phyloP scores from a whole-genome alignment of 2,329 filamentous ascomycete species.

The Trichoderma koningii region DNA sequence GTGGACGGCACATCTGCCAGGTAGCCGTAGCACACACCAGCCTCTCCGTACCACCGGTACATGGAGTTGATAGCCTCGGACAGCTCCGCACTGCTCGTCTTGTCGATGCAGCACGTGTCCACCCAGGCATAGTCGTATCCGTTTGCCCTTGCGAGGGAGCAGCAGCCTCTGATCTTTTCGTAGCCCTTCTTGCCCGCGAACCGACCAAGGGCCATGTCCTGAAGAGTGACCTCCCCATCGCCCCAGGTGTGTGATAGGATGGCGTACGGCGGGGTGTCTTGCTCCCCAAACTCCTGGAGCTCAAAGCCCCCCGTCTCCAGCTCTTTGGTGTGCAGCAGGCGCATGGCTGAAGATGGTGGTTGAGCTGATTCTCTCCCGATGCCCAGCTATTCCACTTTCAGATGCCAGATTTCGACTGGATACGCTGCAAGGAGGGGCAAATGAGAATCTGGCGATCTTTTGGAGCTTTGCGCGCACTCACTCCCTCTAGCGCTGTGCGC shows the following conservation, averaged over 20 bases:
- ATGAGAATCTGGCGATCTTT: no score
- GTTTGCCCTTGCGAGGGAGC: neutral
- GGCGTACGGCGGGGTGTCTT: constrained; percentile 10
- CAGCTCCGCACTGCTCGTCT: constrained; percentile 8
- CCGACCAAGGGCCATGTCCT: neutral
- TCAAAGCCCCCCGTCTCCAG: neutral
- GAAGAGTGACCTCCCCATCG: constrained; percentile 2
- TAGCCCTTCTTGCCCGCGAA: neutral
- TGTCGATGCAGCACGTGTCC: constrained; percentile 16
- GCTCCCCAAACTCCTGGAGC: constrained; percentile 4
- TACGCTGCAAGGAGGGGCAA: no score
- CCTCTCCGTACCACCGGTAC: constrained; percentile 17
- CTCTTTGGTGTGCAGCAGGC: constrained; percentile 8
- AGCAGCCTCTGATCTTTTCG: constrained; percentile 11
- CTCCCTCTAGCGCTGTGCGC: no score
- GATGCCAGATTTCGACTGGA: neutral
- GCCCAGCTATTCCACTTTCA: neutral
- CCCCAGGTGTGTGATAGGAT: constrained; percentile 17
- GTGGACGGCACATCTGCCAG: constrained; percentile 3
- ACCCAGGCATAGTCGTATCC: constrained; percentile 17
- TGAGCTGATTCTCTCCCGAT: neutral
- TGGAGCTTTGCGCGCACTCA: no score
- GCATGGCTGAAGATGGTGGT: neutral
- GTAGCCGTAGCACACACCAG: constrained; percentile 7
- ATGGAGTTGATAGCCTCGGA: constrained; percentile 7